Conservation (phyloP, 1,139 yeast genomes). For the Eremothecium gossypii region DNA sequence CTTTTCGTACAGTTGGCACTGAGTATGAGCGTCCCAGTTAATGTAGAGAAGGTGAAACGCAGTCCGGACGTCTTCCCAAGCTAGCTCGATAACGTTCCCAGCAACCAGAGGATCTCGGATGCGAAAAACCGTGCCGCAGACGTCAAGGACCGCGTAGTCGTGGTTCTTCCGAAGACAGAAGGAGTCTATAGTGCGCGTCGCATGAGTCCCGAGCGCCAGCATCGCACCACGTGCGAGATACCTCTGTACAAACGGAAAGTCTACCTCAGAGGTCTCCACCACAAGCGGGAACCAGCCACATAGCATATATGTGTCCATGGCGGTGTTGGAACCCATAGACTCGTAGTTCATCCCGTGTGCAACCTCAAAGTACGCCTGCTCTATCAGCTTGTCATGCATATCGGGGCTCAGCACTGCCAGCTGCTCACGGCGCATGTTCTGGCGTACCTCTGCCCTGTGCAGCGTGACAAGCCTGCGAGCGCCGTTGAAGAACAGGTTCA, state of each 20-base stretch:
- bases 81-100: slow-evolving; percentile 25
- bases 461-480: slow-evolving; percentile 35
- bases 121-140: slow-evolving; percentile 28
- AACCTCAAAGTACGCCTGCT: slow-evolving; percentile 63
- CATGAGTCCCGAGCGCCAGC: slow-evolving; percentile 65
- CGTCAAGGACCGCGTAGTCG: slow-evolving; percentile 52
- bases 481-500: slow-evolving; percentile 51
- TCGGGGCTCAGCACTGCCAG: slow-evolving; percentile 9
- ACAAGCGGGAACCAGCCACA: slow-evolving; percentile 74
- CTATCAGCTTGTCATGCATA: slow-evolving; percentile 46
- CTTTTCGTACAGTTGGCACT: slow-evolving; percentile 28
- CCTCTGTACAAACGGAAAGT: slow-evolving; percentile 33
- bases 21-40: slow-evolving; percentile 50
- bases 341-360: slow-evolving; percentile 49
- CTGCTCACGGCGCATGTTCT: slow-evolving; percentile 15
- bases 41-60: slow-evolving; percentile 51
- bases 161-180: slow-evolving; percentile 48
- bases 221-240: slow-evolving; percentile 30
- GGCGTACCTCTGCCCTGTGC: slow-evolving; percentile 15
- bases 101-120: slow-evolving; percentile 51
- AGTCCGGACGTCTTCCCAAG: slow-evolving; percentile 32
- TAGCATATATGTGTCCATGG: slow-evolving; percentile 57
- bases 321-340: slow-evolving; percentile 71
- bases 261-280: slow-evolving; percentile 25
- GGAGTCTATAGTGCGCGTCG: slow-evolving; percentile 33